Percentiles rank a stretch among this genome's conserved stretches.
These are phyloP conservation scores for Eremomyces bilateralis DNA, from an alignment of 495 filamentous ascomycete species.

Conservation along the genomic window DNA sequence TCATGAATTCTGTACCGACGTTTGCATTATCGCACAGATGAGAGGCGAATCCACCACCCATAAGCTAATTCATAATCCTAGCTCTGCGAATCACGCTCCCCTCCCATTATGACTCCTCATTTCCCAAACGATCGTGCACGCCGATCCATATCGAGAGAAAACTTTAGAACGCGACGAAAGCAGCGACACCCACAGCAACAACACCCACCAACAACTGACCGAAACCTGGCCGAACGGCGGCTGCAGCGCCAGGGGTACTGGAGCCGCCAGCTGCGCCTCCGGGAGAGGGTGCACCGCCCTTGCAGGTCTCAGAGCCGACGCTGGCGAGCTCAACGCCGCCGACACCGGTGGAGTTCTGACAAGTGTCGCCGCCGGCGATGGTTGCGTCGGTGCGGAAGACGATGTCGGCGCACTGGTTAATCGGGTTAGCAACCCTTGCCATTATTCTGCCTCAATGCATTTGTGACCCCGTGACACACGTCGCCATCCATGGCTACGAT, in stretches of 20 bases:
- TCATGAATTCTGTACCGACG: no score
- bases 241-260: not conserved
- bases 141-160: no score
- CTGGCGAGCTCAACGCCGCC: not conserved
- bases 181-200: not conserved
- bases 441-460: no score
- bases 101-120: no score
- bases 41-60: no score
- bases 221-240: no score
- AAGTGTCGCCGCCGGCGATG: constrained; percentile 16
- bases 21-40: no score
- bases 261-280: not conserved
- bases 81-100: no score
- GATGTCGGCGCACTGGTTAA: constrained; percentile 46
- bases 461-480: constrained; percentile 1
- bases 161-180: not conserved
- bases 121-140: no score
- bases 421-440: no score
- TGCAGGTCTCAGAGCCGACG: not conserved
- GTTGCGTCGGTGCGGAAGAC: constrained; percentile 29
- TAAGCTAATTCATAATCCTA: no score
- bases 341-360: not conserved
- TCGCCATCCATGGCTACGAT: not conserved
- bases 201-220: not conserved
- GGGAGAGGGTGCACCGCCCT: not conserved